A percentile compares a stretch with the other conserved stretches of the same genome.
phyloP scores from a whole-genome alignment of 371 early-diverging fungal species.

The Umbelopsis sp. region DNA sequence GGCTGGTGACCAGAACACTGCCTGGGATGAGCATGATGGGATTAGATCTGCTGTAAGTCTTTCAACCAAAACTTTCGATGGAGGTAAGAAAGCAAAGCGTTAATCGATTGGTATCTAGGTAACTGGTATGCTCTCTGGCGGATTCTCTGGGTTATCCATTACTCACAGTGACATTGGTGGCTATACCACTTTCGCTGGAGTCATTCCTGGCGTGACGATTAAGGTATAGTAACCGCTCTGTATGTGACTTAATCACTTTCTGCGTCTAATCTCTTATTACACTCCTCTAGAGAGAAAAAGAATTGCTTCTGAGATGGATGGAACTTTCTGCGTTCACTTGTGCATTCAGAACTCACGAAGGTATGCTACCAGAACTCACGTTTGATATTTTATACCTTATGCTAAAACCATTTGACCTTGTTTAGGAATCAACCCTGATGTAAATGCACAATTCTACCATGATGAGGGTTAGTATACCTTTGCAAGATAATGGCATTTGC shows the following conservation, averaged over 20 bases:
- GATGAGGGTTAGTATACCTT: slow-evolving; percentile 41
- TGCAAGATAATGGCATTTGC: neutral
- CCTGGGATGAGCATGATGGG: slow-evolving; percentile 51
- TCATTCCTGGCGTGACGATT: slow-evolving; percentile 38
- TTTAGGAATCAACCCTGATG: slow-evolving; percentile 39
- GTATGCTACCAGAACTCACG: slow-evolving; percentile 18
- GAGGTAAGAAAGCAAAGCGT: neutral
- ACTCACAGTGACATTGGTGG: slow-evolving; percentile 58
- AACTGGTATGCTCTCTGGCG: slow-evolving; percentile 49
- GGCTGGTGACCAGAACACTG: slow-evolving; percentile 47
- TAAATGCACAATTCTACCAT: slow-evolving; percentile 57
- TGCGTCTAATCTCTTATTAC: neutral
- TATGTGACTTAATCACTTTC: neutral
- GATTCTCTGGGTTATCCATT: slow-evolving; percentile 51
- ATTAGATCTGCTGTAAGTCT: slow-evolving; percentile 46
- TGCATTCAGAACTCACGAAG: slow-evolving; percentile 54
- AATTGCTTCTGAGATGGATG: slow-evolving; percentile 57
- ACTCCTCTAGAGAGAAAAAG: slow-evolving; percentile 29
- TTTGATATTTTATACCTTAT: neutral
- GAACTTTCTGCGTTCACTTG: slow-evolving; percentile 53
- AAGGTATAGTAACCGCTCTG: neutral
- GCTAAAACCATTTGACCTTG: too few relatives aligned
- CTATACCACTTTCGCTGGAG: slow-evolving; percentile 39
- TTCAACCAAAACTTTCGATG: slow-evolving; percentile 1
- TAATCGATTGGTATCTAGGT: slow-evolving; percentile 12